Evolutionary conservation across 805 yeast species (phyloP).

Genomic region (Starmerella stigmatis): DNA sequence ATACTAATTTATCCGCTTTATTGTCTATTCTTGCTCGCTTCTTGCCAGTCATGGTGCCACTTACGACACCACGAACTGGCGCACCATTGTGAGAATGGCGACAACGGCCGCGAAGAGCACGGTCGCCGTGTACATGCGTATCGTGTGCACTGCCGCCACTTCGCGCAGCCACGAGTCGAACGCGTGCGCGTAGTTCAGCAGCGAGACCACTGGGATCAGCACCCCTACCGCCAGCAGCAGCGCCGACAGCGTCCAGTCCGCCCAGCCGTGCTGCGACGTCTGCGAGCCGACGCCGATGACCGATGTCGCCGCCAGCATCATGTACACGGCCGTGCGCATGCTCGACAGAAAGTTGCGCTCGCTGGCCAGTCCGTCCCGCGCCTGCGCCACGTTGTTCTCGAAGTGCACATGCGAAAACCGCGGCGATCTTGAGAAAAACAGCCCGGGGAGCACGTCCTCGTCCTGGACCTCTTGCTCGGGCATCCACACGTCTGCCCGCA

Average conservation of each 20-base stretch:
- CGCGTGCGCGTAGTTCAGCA: conserved; percentile 23
- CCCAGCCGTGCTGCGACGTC: conserved; percentile 3
- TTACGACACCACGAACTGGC: conserved; percentile 9
- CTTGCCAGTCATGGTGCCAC: too few relatives aligned
- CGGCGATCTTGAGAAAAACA: conserved; percentile 23
- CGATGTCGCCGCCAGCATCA: conserved; percentile 26
- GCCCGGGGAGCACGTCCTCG: not conserved
- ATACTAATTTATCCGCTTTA: not conserved
- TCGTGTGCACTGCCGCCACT: conserved; percentile 20
- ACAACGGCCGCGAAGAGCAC: conserved; percentile 18
- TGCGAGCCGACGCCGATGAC: conserved; percentile 9
- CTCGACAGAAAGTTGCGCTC: conserved; percentile 28
- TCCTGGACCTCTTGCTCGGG: not conserved
- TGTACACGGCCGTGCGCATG: conserved; percentile 20
- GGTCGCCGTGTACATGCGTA: conserved; percentile 9
- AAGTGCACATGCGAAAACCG: conserved; percentile 18
- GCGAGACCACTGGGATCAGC: conserved; percentile 19
- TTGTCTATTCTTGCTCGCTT: too few relatives aligned
- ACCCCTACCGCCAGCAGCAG: conserved; percentile 22
- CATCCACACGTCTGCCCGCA: not conserved
- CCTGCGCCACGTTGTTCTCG: conserved; percentile 27
- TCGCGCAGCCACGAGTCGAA: conserved; percentile 20
- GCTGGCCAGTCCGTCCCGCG: conserved; percentile 28
- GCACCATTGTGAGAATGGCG: conserved; percentile 17
- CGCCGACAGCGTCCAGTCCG: conserved; percentile 20